These are phyloP conservation scores for Silene uniflora DNA, from an alignment of 148 eudicot species.

Conservation along the genomic window DNA sequence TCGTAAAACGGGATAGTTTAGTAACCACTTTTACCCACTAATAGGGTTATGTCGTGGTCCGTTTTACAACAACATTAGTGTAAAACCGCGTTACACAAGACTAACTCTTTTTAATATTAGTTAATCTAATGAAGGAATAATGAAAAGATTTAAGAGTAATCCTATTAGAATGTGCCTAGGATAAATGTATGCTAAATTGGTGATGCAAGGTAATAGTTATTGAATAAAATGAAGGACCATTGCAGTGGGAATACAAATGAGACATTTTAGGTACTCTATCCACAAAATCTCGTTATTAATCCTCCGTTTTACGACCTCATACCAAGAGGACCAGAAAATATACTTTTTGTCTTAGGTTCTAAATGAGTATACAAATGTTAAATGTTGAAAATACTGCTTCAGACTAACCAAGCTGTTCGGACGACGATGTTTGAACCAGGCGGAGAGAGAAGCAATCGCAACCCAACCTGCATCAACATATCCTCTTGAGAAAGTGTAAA, in stretches of 20 bases:
- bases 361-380: not conserved
- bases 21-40: no score
- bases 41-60: no score
- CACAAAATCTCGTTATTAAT: not conserved
- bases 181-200: not conserved
- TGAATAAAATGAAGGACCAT: not conserved
- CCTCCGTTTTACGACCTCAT: not conserved
- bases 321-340: not conserved
- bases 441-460: conserved; percentile 75
- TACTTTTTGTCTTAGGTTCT: not conserved
- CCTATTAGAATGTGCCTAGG: not conserved
- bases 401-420: conserved; percentile 58
- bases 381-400: not conserved
- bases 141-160: not conserved
- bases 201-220: not conserved
- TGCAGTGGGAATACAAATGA: not conserved
- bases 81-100: no score
- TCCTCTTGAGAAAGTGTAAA: not conserved
- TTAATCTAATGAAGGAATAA: not conserved
- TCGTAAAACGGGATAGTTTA: no score
- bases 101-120: no score
- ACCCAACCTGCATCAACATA: conserved; percentile 57
- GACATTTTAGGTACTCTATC: not conserved
- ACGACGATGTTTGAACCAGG: conserved; percentile 69
- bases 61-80: no score